Percentiles rank a stretch among this genome's conserved stretches.
Evolutionary conservation across 2,329 filamentous ascomycete genomes (phyloP).

Genomic region (Penicillium griseofulvum): DNA sequence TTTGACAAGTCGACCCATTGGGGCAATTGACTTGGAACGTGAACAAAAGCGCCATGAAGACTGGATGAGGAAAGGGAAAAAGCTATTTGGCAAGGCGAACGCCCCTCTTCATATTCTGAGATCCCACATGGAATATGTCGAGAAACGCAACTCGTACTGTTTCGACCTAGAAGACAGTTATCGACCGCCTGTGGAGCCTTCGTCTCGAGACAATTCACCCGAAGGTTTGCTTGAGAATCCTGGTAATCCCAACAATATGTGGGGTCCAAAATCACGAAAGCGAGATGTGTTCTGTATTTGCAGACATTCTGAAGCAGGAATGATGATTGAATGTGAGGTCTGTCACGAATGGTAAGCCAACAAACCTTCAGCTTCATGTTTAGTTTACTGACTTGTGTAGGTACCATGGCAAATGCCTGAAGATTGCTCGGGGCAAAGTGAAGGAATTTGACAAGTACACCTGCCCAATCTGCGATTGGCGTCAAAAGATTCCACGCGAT

Average conservation of each 20-base stretch:
- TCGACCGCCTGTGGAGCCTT: slow-evolving; percentile 83
- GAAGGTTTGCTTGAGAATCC: slow-evolving; percentile 52
- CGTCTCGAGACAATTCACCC: slow-evolving; percentile 75
- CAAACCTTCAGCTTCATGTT: not conserved
- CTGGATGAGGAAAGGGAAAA: slow-evolving; percentile 98
- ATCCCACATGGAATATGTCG: slow-evolving; percentile 88
- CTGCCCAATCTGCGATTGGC: slow-evolving; percentile 96
- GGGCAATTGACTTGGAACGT: slow-evolving; percentile 88
- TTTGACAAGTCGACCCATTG: slow-evolving; percentile 86
- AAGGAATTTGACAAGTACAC: slow-evolving; percentile 99
- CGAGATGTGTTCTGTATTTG: slow-evolving; percentile 96
- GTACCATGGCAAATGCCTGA: slow-evolving; percentile 98
- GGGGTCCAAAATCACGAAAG: slow-evolving; percentile 54
- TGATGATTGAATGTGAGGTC: slow-evolving; percentile 99
- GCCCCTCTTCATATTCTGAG: slow-evolving; percentile 94
- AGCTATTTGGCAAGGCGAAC: slow-evolving; percentile 96
- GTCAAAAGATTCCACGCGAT: slow-evolving; percentile 93
- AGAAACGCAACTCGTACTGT: slow-evolving; percentile 84
- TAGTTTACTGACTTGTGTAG: slow-evolving; percentile 46
- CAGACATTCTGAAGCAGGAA: slow-evolving; percentile 84
- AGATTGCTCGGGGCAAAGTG: slow-evolving; percentile 95
- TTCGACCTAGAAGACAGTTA: slow-evolving; percentile 90
- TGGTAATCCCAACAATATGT: slow-evolving; percentile 27
- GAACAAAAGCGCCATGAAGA: slow-evolving; percentile 95
- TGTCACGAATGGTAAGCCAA: slow-evolving; percentile 87